Percentiles rank a stretch among this genome's conserved stretches.
These are phyloP conservation scores for Russula emetica DNA, from an alignment of 768 basidiomycete species.

Conservation along the genomic window DNA sequence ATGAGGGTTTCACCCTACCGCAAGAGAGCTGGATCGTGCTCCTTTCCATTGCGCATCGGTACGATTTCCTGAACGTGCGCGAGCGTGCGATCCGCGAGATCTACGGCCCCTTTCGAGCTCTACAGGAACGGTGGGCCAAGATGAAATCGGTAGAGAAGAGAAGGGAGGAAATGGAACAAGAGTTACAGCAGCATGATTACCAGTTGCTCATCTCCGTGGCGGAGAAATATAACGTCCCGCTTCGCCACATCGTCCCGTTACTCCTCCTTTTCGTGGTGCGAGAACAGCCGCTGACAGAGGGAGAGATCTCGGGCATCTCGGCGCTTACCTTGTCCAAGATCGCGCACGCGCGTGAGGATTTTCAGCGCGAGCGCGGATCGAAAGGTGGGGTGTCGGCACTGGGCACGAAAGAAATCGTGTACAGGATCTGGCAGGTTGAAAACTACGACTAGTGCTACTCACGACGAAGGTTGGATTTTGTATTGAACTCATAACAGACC, in stretches of 20 bases:
- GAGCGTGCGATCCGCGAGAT: too few relatives aligned
- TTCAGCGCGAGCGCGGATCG: not conserved
- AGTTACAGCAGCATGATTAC: too few relatives aligned
- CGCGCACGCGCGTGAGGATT: slow-evolving; percentile 18
- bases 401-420: slow-evolving; percentile 5
- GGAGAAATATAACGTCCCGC: slow-evolving; percentile 14
- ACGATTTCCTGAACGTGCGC: too few relatives aligned
- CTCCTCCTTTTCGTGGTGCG: slow-evolving; percentile 10
- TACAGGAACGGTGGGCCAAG: too few relatives aligned
- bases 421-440: slow-evolving; percentile 10
- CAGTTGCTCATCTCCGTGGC: too few relatives aligned
- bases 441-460: not conserved
- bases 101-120: too few relatives aligned
- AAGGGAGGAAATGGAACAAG: too few relatives aligned
- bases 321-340: slow-evolving; percentile 18
- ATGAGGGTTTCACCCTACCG: slow-evolving; percentile 15
- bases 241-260: not conserved
- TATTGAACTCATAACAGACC: not conserved
- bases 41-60: too few relatives aligned
- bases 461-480: not conserved
- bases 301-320: slow-evolving; percentile 3
- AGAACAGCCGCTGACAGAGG: slow-evolving; percentile 1
- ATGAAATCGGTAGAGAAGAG: too few relatives aligned
- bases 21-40: slow-evolving; percentile 18
- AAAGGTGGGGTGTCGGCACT: too few relatives aligned